Evolutionary conservation across 2,329 filamentous ascomycete species (phyloP).

Genomic region (Cladophialophora carrionii): DNA sequence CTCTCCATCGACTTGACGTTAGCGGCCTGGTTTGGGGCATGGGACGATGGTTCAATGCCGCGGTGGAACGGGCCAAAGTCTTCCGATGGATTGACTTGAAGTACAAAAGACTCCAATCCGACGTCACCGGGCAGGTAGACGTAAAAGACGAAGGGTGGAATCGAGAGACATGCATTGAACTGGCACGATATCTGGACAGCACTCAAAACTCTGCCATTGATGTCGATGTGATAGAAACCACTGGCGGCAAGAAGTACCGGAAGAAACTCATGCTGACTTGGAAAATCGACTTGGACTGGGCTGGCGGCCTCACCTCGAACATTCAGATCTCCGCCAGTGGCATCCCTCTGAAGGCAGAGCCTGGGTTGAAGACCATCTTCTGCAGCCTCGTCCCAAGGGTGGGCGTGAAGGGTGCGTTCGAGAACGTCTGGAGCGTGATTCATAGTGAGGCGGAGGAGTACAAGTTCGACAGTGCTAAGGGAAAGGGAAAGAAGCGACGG

Average conservation of each 20-base stretch:
- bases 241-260: conserved; percentile 16
- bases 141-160: conserved; percentile 13
- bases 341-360: conserved; percentile 23
- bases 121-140: background rate
- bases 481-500: conserved; percentile 4
- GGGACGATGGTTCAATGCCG: conserved; percentile 35
- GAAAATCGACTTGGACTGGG: conserved; percentile 35
- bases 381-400: conserved; percentile 21
- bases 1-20: conserved; percentile 32
- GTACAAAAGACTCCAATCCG: conserved; percentile 11
- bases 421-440: conserved; percentile 28
- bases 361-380: conserved; percentile 31
- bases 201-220: conserved; percentile 20
- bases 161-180: conserved; percentile 17
- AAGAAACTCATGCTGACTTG: conserved; percentile 34
- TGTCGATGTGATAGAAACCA: background rate
- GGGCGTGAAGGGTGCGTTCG: conserved; percentile 31
- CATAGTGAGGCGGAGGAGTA: conserved; percentile 22
- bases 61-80: conserved; percentile 33
- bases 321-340: conserved; percentile 30
- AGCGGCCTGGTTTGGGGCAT: conserved; percentile 36
- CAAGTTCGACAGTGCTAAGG: background rate
- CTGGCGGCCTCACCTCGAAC: conserved; percentile 23
- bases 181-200: conserved; percentile 29
- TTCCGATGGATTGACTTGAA: conserved; percentile 28